Base-by-base conservation (phyloP, 1,284 basidiomycete species). In the Papiliotrema flavescens region DNA sequence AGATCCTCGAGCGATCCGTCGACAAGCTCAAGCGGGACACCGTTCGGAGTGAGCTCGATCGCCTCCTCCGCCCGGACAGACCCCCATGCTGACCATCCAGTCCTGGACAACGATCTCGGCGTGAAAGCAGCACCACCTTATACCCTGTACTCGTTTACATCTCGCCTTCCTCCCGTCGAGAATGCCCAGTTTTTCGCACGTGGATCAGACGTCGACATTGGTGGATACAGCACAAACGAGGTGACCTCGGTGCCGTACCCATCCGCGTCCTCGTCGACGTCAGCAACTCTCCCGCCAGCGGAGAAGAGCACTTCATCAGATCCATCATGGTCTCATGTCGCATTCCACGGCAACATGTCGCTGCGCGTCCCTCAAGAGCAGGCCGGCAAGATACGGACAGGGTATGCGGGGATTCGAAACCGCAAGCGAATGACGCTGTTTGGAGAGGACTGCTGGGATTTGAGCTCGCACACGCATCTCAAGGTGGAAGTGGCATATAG, bases 351-450 rank as follows among this genome's bases (percentile, higher is more conserved):
- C 17, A 66, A 63, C 34, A 56, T 75, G 39, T 67, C 65, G 0
- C 69, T 75, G 9, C 64, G 67, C 32, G 69, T 81, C 0, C 74
- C 73, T 5, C 63, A 63, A 23, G 52, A 63, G 28, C 69, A 64
- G 45, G 56, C 63, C 23, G 71, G 71, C 1, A 65, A 64, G 47
- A 75, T 79, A 44, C 61, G 77, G 44, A 78, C 77, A 13, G 80
- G 79, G 0, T 81, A 80, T 58, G 80, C 78, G 1, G 80, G 75
- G 7, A 79, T 81, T 55, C 69, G 80, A 43, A 80, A 78, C 60
- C 73, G 73, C 50, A 71, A 71, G 22, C 66, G 78, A 17, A 73
- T 76, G 6, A 77, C 76, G 8, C 62, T 81, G 14, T 79, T 80
- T 49, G 79, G 79, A 32, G 74, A 74, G 46, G 75, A 78, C 51